Percentiles rank a stretch among this genome's conserved stretches.
Conservation (phyloP, 306 rosid genomes). For the Medicago ruthenica region DNA sequence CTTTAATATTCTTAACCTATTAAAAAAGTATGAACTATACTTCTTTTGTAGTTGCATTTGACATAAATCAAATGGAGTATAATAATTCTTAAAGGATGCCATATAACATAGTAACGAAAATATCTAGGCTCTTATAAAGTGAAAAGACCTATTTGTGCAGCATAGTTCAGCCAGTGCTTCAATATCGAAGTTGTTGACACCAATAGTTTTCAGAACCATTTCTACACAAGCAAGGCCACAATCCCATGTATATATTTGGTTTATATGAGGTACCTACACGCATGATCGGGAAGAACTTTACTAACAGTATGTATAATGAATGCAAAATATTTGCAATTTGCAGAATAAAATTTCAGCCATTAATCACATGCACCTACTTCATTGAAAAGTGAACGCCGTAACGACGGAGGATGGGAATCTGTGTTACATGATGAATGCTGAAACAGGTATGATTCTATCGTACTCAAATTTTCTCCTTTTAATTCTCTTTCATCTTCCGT, state of each 20-base stretch:
- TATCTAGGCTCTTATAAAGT: constrained; percentile 32
- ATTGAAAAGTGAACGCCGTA: constrained; percentile 56
- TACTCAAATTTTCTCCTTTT: constrained; percentile 53
- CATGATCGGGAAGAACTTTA: constrained; percentile 37
- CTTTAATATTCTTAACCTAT: constrained; percentile 34
- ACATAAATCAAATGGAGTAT: neutral
- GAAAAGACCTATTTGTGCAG: constrained; percentile 72
- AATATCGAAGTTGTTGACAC: constrained; percentile 60
- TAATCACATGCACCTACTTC: constrained; percentile 69
- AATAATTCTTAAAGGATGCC: constrained; percentile 26
- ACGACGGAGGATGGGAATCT: constrained; percentile 44
- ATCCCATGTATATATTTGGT: constrained; percentile 91
- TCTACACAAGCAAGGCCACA: constrained; percentile 95
- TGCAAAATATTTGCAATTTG: constrained; percentile 22
- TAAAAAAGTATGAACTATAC: constrained; percentile 25
- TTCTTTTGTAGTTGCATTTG: constrained; percentile 28
- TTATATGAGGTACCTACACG: constrained; percentile 82
- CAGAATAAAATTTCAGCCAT: constrained; percentile 5
- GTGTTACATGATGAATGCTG: constrained; percentile 50
- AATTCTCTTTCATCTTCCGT: constrained; percentile 57
- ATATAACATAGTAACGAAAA: constrained; percentile 42
- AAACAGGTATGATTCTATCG: constrained; percentile 50
- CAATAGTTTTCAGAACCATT: constrained; percentile 78
- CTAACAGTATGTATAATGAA: constrained; percentile 32
- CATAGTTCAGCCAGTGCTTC: constrained; percentile 72